Conservation (phyloP, 1,139 yeast genomes). For the Yamadazyma epiphylla region DNA sequence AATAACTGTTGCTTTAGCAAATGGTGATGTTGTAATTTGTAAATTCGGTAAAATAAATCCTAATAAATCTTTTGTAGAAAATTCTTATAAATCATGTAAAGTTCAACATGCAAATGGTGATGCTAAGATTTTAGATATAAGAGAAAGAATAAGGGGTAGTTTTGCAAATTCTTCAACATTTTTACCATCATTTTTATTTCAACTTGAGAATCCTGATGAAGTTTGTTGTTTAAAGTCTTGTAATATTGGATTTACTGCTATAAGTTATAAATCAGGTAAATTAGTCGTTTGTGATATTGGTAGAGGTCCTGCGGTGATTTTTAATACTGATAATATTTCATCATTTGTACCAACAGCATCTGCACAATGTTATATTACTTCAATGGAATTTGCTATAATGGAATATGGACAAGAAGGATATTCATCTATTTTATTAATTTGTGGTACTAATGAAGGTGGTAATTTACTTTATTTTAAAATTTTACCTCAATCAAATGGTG, state of each 20-base stretch:
- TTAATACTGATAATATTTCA: constrained; percentile 42
- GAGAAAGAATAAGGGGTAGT: constrained; percentile 29
- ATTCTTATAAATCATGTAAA: constrained; percentile 28
- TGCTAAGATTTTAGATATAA: constrained; percentile 31
- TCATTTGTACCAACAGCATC: constrained; percentile 36
- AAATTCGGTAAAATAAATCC: constrained; percentile 51
- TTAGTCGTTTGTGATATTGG: constrained; percentile 69
- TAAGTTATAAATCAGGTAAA: constrained; percentile 76
- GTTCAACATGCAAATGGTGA: constrained; percentile 33
- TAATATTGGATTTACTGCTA: constrained; percentile 79
- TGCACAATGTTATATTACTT: constrained; percentile 45
- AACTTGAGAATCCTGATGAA: constrained; percentile 31
- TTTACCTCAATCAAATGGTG: constrained; percentile 65
- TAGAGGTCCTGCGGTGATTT: constrained; percentile 80
- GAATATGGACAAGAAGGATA: constrained; percentile 62
- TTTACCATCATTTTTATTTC: constrained; percentile 55
- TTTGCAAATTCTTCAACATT: constrained; percentile 40
- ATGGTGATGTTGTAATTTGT: constrained; percentile 75
- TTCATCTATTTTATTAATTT: constrained; percentile 67
- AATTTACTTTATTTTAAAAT: constrained; percentile 63
- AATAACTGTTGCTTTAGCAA: constrained; percentile 60
- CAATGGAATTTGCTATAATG: constrained; percentile 70
- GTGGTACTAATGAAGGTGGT: constrained; percentile 80
- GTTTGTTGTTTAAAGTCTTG: constrained; percentile 66
- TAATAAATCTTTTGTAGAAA: constrained; percentile 11